phyloP scores from a whole-genome alignment of 768 basidiomycete species.

The Tremella yokohamensis region DNA sequence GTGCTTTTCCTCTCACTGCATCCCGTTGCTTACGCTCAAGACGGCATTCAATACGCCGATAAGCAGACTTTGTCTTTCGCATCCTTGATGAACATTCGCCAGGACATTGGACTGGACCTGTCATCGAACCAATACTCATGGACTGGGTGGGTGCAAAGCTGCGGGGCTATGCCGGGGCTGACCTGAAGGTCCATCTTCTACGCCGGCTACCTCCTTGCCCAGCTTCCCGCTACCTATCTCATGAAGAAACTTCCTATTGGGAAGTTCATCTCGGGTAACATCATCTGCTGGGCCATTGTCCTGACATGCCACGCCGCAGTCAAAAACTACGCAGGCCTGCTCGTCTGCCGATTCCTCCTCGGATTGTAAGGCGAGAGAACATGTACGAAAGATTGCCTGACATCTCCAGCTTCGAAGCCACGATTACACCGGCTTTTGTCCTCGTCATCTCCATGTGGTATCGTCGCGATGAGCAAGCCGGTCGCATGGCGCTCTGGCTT shows the following conservation, averaged over 20 bases:
- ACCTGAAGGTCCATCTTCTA: slow-evolving; percentile 49
- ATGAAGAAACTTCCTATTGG: slow-evolving; percentile 46
- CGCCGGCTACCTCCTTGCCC: slow-evolving; percentile 37
- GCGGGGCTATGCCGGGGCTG: background rate
- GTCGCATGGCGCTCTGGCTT: slow-evolving; percentile 42
- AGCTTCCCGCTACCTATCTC: slow-evolving; percentile 39
- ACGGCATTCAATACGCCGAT: slow-evolving; percentile 19
- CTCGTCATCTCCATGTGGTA: slow-evolving; percentile 54
- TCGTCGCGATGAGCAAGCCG: slow-evolving; percentile 32
- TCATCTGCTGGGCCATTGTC: slow-evolving; percentile 34
- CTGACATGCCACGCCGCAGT: slow-evolving; percentile 31
- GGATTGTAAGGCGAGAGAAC: slow-evolving; percentile 31
- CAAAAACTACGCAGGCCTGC: slow-evolving; percentile 30
- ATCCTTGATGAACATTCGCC: slow-evolving; percentile 24
- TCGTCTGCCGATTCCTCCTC: slow-evolving; percentile 37
- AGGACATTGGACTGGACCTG: slow-evolving; percentile 18
- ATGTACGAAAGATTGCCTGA: no score
- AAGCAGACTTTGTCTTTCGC: slow-evolving; percentile 28
- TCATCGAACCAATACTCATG: slow-evolving; percentile 17
- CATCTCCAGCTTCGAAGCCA: slow-evolving; percentile 48
- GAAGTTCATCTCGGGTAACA: slow-evolving; percentile 30
- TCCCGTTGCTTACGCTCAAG: background rate
- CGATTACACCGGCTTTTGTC: slow-evolving; percentile 57
- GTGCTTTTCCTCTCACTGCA: slow-evolving; percentile 6
- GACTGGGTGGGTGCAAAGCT: slow-evolving; percentile 14